A percentile compares a stretch with the other conserved stretches of the same genome.
phyloP scores from a whole-genome alignment of 1,284 basidiomycete species.

The Grifola frondosa region DNA sequence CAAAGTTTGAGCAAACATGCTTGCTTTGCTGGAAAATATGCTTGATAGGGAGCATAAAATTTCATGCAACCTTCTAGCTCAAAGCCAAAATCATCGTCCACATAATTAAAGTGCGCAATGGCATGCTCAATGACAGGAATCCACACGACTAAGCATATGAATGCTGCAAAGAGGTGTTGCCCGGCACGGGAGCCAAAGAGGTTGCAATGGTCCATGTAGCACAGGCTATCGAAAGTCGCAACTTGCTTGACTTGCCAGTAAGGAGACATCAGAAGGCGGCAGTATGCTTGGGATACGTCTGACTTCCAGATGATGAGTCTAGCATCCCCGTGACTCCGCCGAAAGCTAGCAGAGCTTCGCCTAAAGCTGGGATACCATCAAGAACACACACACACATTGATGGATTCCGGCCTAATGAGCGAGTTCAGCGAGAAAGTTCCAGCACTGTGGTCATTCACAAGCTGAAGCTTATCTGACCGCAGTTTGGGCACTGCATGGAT shows the following conservation, averaged over 20 bases:
- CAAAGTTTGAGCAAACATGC: not conserved
- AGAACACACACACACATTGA: not conserved
- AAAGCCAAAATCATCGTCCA: not conserved
- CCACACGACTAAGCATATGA: not conserved
- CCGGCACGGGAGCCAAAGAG: not conserved
- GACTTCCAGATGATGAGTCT: not conserved
- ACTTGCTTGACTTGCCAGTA: not conserved
- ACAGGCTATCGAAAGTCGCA: not conserved
- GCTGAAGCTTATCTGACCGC: not conserved
- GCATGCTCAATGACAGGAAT: no score
- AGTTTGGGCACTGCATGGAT: not conserved
- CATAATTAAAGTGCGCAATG: not conserved
- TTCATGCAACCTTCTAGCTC: not conserved
- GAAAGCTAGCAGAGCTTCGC: not conserved
- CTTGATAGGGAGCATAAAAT: not conserved
- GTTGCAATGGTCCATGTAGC: not conserved
- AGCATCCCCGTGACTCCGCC: no score
- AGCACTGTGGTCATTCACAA: not conserved
- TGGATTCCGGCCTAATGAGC: not conserved
- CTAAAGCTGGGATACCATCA: not conserved
- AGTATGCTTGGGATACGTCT: not conserved
- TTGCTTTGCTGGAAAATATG: not conserved
- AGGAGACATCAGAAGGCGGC: not conserved
- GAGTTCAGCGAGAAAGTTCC: not conserved
- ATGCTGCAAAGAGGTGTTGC: not conserved